Evolutionary conservation across 1,139 yeast genomes (phyloP), one percentile per base, ranked within the genome.

Genomic region (Kodamaea sp.): DNA sequence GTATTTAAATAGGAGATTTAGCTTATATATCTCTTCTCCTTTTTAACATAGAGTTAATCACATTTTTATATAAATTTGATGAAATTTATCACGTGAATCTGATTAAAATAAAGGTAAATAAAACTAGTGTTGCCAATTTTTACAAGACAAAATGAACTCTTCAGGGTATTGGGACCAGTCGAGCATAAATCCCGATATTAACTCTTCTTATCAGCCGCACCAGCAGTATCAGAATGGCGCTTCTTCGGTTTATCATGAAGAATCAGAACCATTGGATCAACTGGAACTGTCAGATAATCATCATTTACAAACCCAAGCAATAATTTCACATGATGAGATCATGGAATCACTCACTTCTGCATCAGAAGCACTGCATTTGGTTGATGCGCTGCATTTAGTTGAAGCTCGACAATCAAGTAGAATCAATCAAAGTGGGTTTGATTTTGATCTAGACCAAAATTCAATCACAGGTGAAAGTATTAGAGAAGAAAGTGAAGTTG

Each of bases 281-380:
- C 34, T 20, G 9, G 24, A 34, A 7, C 40, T 52, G 27, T 60
- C 20, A 7, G 39, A 30, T 2, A 39, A 58, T 26, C 71, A 65
- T 45, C 62, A 62, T 42, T 53, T 66, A 1, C 68, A 61, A 40
- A 48, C 60, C 2, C 73, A 67, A 45, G 61, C 55, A 8, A 53
- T 55, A 12, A 62, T 66, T 25, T 62, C 73, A 1, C 64, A 55
- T 27, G 63, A 62, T 25, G 72, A 67, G 45, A 48, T 66, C 8
- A 53, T 65, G 27, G 68, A 65, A 42, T 61, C 70, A 2, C 54
- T 65, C 12, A 56, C 59, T 5, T 52, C 62, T 5, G 55, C 58
- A 2, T 37, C 51, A 10, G 50, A 53, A 10, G 23, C 38, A 8
- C 34, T 35, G 32, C 38, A 38, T n/a, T 38, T 31, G 24, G 31